These are phyloP conservation scores for Solanum lycopersicoides DNA, from an alignment of 257 asterid genomes.

Conservation along the genomic window DNA sequence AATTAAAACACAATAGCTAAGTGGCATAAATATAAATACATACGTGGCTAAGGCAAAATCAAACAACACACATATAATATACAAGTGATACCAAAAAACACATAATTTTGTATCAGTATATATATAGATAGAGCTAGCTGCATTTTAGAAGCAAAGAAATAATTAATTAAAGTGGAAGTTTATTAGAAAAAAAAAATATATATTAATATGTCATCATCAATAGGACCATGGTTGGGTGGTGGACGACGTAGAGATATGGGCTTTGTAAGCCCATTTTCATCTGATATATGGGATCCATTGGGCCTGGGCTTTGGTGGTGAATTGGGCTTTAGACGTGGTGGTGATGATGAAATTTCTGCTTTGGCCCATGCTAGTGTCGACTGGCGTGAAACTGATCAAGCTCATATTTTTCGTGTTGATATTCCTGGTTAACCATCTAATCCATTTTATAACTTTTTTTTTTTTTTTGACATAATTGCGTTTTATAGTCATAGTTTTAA, in stretches of 20 bases:
- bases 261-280: slow-evolving; percentile 3
- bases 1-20: background rate
- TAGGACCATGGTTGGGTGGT: background rate
- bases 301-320: slow-evolving; percentile 1
- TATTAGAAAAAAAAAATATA: background rate
- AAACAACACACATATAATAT: background rate
- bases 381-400: slow-evolving; percentile 28
- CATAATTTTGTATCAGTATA: background rate
- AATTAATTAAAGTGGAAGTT: background rate
- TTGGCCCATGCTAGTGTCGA: slow-evolving; percentile 24
- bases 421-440: slow-evolving; percentile 20
- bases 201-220: background rate
- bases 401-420: slow-evolving; percentile 32
- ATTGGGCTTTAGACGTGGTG: background rate
- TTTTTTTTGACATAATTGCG: too few species aligned
- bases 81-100: background rate
- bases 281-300: slow-evolving; percentile 20
- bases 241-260: background rate
- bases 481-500: too few species aligned
- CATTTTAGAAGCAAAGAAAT: background rate
- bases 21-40: background rate
- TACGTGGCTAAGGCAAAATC: background rate
- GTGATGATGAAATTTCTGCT: slow-evolving; percentile 11
- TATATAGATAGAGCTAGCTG: background rate
- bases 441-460: background rate